Evolutionary conservation across 176 grass and related monocot genomes (phyloP).

Genomic region (Puya raimondii): DNA sequence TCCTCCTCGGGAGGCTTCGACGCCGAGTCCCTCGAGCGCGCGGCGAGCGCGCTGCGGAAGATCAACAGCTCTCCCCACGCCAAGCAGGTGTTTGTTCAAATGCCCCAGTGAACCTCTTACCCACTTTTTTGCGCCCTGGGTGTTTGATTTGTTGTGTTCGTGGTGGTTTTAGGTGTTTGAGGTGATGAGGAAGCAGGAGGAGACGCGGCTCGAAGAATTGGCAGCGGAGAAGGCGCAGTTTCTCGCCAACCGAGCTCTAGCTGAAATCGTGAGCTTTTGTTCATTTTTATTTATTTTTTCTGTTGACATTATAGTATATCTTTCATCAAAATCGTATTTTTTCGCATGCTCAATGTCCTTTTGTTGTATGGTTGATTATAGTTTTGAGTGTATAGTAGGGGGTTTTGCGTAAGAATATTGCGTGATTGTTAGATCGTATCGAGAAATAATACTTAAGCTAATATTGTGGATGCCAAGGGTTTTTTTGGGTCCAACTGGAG

Average conservation of each 20-base stretch:
- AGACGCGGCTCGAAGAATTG: constrained; percentile 43
- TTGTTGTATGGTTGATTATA: too few relatives aligned
- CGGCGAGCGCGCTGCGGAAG: constrained; percentile 47
- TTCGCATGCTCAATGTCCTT: too few relatives aligned
- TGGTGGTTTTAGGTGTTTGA: constrained; percentile 52
- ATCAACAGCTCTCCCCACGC: constrained; percentile 58
- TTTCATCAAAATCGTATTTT: too few relatives aligned
- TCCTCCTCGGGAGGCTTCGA: constrained; percentile 41
- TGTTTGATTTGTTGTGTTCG: background rate
- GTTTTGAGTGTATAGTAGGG: too few relatives aligned
- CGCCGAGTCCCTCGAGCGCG: constrained; percentile 54
- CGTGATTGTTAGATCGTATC: too few relatives aligned
- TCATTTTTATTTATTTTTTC: background rate
- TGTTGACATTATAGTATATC: too few relatives aligned
- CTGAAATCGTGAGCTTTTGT: constrained; percentile 43
- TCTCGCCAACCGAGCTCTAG: constrained; percentile 27
- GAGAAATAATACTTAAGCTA: too few relatives aligned
- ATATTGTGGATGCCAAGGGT: too few relatives aligned
- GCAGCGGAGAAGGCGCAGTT: constrained; percentile 43
- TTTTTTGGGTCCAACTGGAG: too few relatives aligned
- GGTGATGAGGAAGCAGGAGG: constrained; percentile 78
- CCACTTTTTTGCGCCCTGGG: background rate
- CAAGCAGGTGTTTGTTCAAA: constrained; percentile 48
- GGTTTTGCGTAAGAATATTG: too few relatives aligned
- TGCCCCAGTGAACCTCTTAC: constrained; percentile 17